Base-by-base conservation (phyloP, 306 rosid genomes). In the Chamaecrista fasciculata region DNA sequence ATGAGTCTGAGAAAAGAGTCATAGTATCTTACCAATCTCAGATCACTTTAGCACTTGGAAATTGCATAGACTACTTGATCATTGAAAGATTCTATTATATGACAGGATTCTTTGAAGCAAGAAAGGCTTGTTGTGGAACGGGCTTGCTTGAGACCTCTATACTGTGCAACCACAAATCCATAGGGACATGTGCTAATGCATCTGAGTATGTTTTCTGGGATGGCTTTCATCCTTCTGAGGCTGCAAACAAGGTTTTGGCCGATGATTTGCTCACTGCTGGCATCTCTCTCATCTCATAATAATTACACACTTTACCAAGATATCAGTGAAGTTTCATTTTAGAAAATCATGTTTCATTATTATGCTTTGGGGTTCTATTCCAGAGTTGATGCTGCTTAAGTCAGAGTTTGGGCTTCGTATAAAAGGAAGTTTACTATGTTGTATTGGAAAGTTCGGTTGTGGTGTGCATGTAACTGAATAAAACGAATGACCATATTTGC, bases 171-270 rank as follows among this genome's bases (percentile, higher is more conserved):
- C 11, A 61, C 8, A 7, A 33, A 34, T 80, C 89, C 4, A 10
- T 74, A 6, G 91, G 91, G 29, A 91, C 97, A 9, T 89, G 97
- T 70, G 79, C 79, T 0, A 91, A 91, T 80, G 97, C 96, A 18
- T 80, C 96, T 11, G 55, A 77, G 18, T 89, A 89, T 52, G 84
- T 89, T 5, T 91, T 91, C 53, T 91, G 96, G 97, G 97, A 91
- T 77, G 72, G 85, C 11, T 66, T 83, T 79, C 97, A 91, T 77
- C 89, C 89, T 43, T 61, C 96, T 0, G 90, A 86, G 47, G 88
- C 94, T 0, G 80, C 94, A 36, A 82, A 86, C 78, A 64, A 62
- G 19, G 7, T 80, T 52, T 43, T 91, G 20, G 85, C 96, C 0
- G 56, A 42, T 76, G 10, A 31, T 50, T 71, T 91, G 80, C 47